Evolutionary conservation across 192 early-diverging fungal species (phyloP).

Genomic region (Podila horticola): DNA sequence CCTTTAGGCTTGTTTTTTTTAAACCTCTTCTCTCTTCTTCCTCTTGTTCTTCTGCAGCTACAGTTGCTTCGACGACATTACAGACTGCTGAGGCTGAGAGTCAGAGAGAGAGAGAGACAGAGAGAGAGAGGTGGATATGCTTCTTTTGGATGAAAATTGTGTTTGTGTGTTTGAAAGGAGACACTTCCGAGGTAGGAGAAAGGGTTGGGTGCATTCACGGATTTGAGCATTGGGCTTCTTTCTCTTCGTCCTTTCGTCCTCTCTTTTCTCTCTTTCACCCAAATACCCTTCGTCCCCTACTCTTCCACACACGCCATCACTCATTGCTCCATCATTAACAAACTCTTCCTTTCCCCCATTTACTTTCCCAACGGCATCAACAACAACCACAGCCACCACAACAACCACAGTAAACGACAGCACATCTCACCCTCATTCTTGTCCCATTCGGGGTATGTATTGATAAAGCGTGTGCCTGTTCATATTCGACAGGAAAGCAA

Average conservation of each 20-base stretch:
- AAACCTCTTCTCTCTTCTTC: too few relatives aligned
- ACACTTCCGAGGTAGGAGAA: neutral
- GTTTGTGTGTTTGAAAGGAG: too few relatives aligned
- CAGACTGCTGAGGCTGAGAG: too few relatives aligned
- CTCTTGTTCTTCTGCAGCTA: too few relatives aligned
- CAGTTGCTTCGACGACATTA: too few relatives aligned
- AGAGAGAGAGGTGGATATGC: slow-evolving; percentile 3
- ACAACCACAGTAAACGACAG: neutral
- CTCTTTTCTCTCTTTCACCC: neutral
- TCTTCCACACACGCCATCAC: slow-evolving; percentile 12
- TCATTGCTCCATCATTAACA: too few relatives aligned
- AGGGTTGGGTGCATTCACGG: neutral
- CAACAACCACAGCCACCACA: too few relatives aligned
- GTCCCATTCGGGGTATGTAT: neutral
- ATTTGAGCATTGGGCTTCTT: neutral
- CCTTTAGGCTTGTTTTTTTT: too few relatives aligned
- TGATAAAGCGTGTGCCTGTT: neutral
- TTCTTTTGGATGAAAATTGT: too few relatives aligned
- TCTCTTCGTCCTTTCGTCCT: neutral
- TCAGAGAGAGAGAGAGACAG: too few relatives aligned
- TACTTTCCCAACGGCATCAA: neutral
- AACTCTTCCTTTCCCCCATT: neutral
- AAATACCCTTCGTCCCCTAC: neutral
- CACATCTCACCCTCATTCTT: neutral
- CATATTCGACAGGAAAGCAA: too few relatives aligned